A percentile compares a stretch with the other conserved stretches of the same genome.
These are phyloP conservation scores for Ilyonectria sp. DNA, from an alignment of 2,329 filamentous ascomycete genomes.

Conservation along the genomic window DNA sequence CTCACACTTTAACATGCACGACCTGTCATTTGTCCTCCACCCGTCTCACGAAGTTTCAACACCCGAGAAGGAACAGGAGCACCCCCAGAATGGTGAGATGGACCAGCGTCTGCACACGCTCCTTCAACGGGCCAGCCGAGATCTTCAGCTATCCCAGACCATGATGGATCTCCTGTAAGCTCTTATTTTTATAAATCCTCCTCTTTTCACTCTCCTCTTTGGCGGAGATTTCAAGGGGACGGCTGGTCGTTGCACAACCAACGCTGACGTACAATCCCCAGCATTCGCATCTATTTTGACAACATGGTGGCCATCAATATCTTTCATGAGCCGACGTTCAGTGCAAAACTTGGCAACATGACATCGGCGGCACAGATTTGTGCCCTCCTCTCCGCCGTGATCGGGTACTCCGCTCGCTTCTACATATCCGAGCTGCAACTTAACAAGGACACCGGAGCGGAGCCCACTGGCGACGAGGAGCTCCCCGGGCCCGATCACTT, in stretches of 20 bases:
- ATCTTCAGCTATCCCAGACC: background rate
- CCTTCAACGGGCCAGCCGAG: background rate
- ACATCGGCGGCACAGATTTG: constrained; percentile 33
- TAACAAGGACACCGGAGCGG: background rate
- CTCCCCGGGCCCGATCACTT: constrained; percentile 15
- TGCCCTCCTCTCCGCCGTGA: constrained; percentile 51
- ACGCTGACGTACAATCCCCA: background rate
- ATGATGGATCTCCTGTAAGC: constrained; percentile 2
- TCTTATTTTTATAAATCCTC: background rate
- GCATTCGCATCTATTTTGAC: constrained; percentile 47
- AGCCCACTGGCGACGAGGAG: background rate
- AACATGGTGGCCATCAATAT: constrained; percentile 52
- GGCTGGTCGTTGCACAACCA: too few relatives aligned
- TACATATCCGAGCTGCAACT: constrained; percentile 30
- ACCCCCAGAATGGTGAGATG: background rate
- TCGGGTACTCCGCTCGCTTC: constrained; percentile 44
- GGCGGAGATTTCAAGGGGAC: too few relatives aligned
- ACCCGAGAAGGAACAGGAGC: background rate
- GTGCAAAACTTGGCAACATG: constrained; percentile 42
- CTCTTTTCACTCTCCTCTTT: too few relatives aligned
- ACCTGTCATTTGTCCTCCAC: constrained; percentile 21
- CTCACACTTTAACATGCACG: constrained; percentile 7
- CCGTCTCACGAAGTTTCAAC: constrained; percentile 19
- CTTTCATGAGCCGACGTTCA: constrained; percentile 50
- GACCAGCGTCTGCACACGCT: background rate